Evolutionary conservation across 2,329 filamentous ascomycete species (phyloP).

Genomic region (Ascochyta pisi): DNA sequence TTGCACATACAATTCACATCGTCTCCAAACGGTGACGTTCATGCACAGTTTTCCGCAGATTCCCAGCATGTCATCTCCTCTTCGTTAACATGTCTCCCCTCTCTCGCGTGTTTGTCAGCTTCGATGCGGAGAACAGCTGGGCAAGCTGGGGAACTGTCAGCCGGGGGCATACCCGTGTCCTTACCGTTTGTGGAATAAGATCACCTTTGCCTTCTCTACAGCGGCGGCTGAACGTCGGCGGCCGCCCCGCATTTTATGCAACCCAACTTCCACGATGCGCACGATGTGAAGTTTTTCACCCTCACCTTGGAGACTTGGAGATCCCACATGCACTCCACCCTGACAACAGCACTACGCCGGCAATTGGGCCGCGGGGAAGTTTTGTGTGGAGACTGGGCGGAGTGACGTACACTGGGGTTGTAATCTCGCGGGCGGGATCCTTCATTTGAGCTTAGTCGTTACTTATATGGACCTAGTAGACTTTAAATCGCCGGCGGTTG

Average conservation of each 20-base stretch:
- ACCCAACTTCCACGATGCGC: not conserved
- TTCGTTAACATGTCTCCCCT: not conserved
- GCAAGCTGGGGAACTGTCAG: not conserved
- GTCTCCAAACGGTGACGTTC: not conserved
- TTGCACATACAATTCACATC: not conserved
- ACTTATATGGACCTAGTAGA: conserved; percentile 1
- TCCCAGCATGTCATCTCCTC: not conserved
- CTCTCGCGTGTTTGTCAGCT: conserved; percentile 3
- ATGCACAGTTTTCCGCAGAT: too few species aligned
- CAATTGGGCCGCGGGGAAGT: conserved; percentile 14
- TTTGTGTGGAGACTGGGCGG: conserved; percentile 11
- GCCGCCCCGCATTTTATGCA: conserved; percentile 3
- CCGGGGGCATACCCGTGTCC: not conserved
- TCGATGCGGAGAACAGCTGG: conserved; percentile 2
- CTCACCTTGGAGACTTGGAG: not conserved
- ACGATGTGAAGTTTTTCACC: not conserved
- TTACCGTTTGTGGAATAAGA: not conserved
- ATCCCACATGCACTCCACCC: conserved; percentile 15
- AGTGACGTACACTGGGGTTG: conserved; percentile 10
- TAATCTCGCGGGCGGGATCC: not conserved
- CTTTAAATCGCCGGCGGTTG: not conserved
- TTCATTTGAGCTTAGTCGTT: conserved; percentile 5
- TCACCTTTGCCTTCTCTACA: conserved; percentile 3
- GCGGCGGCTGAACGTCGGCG: conserved; percentile 5
- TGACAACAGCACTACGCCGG: conserved; percentile 2